These are phyloP conservation scores for Colletotrichum sp. DNA, from an alignment of 2,329 filamentous ascomycete genomes.

Conservation along the genomic window DNA sequence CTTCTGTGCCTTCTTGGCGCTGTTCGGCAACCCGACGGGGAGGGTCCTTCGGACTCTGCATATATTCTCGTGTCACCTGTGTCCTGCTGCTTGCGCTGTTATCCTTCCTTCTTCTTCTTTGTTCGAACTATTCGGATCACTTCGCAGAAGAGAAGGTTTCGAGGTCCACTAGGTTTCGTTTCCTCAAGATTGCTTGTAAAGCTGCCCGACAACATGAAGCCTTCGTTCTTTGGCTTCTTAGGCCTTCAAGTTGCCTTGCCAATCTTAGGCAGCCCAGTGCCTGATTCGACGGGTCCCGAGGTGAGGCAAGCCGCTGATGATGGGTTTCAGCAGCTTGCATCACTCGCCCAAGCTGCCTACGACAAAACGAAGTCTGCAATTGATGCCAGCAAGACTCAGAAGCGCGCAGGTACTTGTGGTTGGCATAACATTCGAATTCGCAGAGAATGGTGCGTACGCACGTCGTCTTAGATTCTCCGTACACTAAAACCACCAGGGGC, in stretches of 20 bases:
- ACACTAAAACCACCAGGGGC: constrained; percentile 19
- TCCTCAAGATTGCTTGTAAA: constrained; percentile 26
- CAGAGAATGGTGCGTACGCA: too few relatives aligned
- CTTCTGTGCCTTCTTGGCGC: not conserved
- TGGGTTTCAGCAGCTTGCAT: not conserved
- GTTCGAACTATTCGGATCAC: too few relatives aligned
- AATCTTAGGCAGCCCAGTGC: not conserved
- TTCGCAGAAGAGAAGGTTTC: too few relatives aligned
- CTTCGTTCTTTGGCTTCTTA: constrained; percentile 17
- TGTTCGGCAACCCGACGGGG: not conserved
- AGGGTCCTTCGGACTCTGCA: not conserved
- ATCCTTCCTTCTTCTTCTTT: too few relatives aligned
- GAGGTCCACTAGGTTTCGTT: too few relatives aligned
- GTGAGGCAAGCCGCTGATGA: not conserved
- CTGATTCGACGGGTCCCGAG: too few relatives aligned
- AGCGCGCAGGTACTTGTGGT: too few relatives aligned
- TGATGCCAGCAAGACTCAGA: not conserved
- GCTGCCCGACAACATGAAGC: not conserved
- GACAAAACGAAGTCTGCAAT: constrained; percentile 17
- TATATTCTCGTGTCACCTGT: not conserved
- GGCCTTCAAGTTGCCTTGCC: constrained; percentile 13
- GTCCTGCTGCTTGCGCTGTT: not conserved
- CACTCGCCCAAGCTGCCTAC: constrained; percentile 22
- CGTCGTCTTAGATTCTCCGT: too few relatives aligned
- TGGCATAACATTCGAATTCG: too few relatives aligned